Percentiles rank a stretch among this genome's conserved stretches.
phyloP scores from a whole-genome alignment of 2,329 filamentous ascomycete genomes.

The Ascochyta viciae-villosae region DNA sequence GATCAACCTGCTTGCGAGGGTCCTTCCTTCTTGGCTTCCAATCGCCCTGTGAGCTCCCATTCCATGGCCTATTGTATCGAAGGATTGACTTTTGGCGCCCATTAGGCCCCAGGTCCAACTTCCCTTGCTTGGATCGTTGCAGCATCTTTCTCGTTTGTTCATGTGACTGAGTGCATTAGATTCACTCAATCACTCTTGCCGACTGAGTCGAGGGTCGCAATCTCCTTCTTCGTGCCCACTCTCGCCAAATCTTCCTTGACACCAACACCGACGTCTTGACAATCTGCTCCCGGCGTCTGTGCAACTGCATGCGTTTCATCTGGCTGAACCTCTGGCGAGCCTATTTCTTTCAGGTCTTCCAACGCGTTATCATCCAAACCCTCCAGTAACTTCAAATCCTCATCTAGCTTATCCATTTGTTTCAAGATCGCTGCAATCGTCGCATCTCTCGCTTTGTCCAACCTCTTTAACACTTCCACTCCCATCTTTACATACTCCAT shows the following conservation, averaged over 20 bases:
- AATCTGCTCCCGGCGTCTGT: not conserved
- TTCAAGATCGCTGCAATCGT: constrained; percentile 61
- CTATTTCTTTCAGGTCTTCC: constrained; percentile 20
- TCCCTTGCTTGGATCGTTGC: not conserved
- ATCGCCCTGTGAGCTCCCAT: no score
- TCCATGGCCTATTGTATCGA: not conserved
- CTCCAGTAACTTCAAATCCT: constrained; percentile 40
- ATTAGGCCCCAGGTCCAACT: not conserved
- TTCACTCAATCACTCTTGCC: not conserved
- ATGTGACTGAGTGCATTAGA: not conserved
- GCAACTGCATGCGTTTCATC: not conserved
- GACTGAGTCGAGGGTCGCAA: not conserved
- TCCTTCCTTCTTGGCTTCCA: no score
- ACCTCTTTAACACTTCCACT: constrained; percentile 49
- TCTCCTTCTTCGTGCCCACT: not conserved
- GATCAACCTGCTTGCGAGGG: no score
- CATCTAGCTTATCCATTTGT: constrained; percentile 60
- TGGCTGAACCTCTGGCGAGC: not conserved
- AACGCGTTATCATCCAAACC: constrained; percentile 30
- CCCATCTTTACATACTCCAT: constrained; percentile 54
- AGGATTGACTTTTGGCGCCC: not conserved
- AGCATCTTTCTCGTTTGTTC: no score
- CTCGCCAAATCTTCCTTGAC: not conserved
- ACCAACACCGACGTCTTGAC: not conserved
- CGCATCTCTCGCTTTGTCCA: constrained; percentile 61